A percentile compares a stretch with the other conserved stretches of the same genome.
Evolutionary conservation across 345 rosid species (phyloP).

Genomic region (Triadica sebifera): DNA sequence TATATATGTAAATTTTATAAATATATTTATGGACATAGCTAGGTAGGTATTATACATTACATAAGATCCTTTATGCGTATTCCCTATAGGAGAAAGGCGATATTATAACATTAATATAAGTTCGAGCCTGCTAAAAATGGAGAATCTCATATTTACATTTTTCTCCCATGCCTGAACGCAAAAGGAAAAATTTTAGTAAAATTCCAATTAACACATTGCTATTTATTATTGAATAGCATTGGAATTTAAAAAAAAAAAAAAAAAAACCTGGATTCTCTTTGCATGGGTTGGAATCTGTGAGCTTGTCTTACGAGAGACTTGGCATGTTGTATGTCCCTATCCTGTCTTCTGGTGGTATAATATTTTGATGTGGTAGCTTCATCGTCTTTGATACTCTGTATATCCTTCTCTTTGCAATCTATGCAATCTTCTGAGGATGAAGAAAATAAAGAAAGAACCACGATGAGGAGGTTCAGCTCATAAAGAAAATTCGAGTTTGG

Average conservation of each 20-base stretch:
- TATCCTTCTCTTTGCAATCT: slow-evolving; percentile 10
- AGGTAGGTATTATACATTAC: too few species aligned
- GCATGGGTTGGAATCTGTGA: slow-evolving; percentile 33
- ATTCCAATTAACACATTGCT: neutral
- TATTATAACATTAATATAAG: too few species aligned
- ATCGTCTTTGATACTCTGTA: slow-evolving; percentile 10
- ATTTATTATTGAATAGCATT: neutral
- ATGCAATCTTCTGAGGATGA: slow-evolving; percentile 16
- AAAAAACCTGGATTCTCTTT: slow-evolving; percentile 46
- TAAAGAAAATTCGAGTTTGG: slow-evolving; percentile 28
- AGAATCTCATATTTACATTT: slow-evolving; percentile 11
- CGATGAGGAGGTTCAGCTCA: slow-evolving; percentile 48
- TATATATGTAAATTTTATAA: too few species aligned
- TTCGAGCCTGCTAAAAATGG: too few species aligned
- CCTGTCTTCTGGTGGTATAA: slow-evolving; percentile 19
- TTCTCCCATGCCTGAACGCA: slow-evolving; percentile 28
- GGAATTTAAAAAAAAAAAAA: neutral
- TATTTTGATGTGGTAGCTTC: slow-evolving; percentile 19
- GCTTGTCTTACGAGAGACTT: slow-evolving; percentile 33
- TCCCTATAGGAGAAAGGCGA: too few species aligned
- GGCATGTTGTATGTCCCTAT: slow-evolving; percentile 19
- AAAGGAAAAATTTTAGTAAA: neutral
- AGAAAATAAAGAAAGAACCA: slow-evolving; percentile 36
- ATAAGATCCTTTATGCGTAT: too few species aligned
- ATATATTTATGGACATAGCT: too few species aligned